A percentile compares a stretch with the other conserved stretches of the same genome.
phyloP scores from a whole-genome alignment of 176 grass and related monocot species.

The Ananas comosus region DNA sequence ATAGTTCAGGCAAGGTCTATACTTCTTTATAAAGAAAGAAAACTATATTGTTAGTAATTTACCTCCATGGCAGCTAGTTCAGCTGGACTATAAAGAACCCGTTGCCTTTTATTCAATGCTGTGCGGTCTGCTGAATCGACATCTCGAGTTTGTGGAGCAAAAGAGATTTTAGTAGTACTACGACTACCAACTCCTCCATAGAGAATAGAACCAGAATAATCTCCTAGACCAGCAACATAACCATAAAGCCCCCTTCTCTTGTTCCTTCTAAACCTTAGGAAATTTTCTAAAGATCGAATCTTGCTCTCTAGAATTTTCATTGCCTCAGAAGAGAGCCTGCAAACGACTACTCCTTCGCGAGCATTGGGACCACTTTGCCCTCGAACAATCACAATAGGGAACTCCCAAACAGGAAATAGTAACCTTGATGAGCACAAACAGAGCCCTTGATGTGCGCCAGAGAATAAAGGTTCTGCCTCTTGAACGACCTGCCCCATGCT shows the following conservation, averaged over 20 bases:
- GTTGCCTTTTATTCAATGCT: constrained; percentile 59
- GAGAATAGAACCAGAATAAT: constrained; percentile 83
- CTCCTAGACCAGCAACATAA: constrained; percentile 78
- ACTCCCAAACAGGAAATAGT: constrained; percentile 86
- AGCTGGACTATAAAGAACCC: constrained; percentile 59
- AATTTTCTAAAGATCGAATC: constrained; percentile 80
- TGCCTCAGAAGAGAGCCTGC: constrained; percentile 60
- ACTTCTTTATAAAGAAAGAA: too few relatives aligned
- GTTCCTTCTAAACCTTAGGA: constrained; percentile 94
- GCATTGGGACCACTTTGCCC: constrained; percentile 39
- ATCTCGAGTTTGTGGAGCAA: constrained; percentile 28
- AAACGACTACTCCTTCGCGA: constrained; percentile 55
- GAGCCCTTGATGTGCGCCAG: constrained; percentile 92
- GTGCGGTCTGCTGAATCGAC: constrained; percentile 28
- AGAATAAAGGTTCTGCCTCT: constrained; percentile 84
- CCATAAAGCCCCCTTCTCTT: constrained; percentile 90
- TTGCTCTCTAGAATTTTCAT: constrained; percentile 88
- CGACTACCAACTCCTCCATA: constrained; percentile 50
- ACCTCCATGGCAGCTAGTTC: constrained; percentile 98
- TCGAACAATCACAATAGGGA: constrained; percentile 72
- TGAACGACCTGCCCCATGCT: constrained; percentile 99
- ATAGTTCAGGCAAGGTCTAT: too few relatives aligned
- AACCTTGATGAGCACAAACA: constrained; percentile 92
- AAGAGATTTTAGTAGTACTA: constrained; percentile 31
- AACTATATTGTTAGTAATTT: constrained; percentile 2